Evolutionary conservation across 179 eudicot genomes (phyloP), one percentile per base, ranked within the genome.

Genomic region (Beta lomatogona): DNA sequence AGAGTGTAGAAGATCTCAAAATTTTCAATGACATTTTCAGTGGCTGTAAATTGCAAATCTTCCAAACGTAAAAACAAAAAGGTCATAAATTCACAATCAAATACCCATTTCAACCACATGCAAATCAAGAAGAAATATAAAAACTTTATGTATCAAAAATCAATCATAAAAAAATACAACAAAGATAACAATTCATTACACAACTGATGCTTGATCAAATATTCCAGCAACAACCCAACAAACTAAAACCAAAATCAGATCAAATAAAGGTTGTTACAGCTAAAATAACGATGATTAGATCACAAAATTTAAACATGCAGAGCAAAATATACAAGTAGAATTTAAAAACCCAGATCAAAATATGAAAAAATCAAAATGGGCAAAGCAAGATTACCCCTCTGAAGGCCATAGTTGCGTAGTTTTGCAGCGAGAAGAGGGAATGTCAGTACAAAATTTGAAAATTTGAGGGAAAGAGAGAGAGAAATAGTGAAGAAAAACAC

Each of bases 381-480:
- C 0, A 8, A 31, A 31, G 41, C 3, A 52, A 76, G 72, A 80
- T 73, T 82, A 90, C 91, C 79, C 89, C 89, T 86, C 90, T 88
- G 87, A 87, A 86, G 70, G 93, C 81, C 93, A 87, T 90, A 70
- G 89, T 79, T 75, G 86, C 85, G 81, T 84, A 31, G 78, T 64
- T 72, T 82, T 67, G 81, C 81, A 83, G 83, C 82, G n/a, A 66
- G 25, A 9, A 73, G 57, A 57, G 75, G 53, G 76, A 63, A 61
- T 16, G n/a, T 1, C 8, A n/a, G 48, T 14, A 46, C 52, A 11
- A 63, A 36, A n/a, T n/a, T n/a, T 73, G 45, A 14, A 53, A 55
- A 8, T 36, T 70, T 9, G 46, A 25, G 45, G 54, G 3, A 44
- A 41, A 21, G 76, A 53, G 80, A 67, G 52, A 61, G 44, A 13